Evolutionary conservation across 2,329 filamentous ascomycete species (phyloP).

Genomic region (Neonectria ditissima): DNA sequence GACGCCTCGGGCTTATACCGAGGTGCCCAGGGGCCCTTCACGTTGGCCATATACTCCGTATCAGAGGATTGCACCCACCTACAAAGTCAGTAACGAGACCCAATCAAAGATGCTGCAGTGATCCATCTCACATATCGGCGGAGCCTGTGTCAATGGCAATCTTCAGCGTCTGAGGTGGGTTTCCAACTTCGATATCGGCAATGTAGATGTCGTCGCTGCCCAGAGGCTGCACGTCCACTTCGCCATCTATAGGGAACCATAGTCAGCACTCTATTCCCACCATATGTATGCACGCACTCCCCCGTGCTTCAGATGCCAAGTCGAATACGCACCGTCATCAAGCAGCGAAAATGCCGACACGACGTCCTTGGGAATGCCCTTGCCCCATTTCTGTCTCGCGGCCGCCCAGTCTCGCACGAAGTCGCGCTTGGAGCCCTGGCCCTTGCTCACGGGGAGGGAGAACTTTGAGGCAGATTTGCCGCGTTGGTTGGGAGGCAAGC

Average conservation of each 20-base stretch:
- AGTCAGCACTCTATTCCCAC: slow-evolving; percentile 28
- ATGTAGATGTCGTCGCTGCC: slow-evolving; percentile 58
- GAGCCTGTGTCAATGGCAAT: slow-evolving; percentile 68
- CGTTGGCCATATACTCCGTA: slow-evolving; percentile 53
- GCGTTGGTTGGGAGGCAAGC: slow-evolving; percentile 24
- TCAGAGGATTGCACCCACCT: slow-evolving; percentile 68
- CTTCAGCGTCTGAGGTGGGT: slow-evolving; percentile 60
- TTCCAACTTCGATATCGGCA: slow-evolving; percentile 59
- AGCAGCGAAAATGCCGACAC: slow-evolving; percentile 44
- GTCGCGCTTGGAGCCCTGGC: slow-evolving; percentile 40
- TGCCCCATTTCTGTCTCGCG: slow-evolving; percentile 52
- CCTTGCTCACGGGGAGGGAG: slow-evolving; percentile 45
- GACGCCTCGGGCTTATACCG: slow-evolving; percentile 60
- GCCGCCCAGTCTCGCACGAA: slow-evolving; percentile 51
- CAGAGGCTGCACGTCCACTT: slow-evolving; percentile 51
- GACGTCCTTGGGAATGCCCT: slow-evolving; percentile 33
- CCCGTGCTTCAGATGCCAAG: background rate
- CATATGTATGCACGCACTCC: no score
- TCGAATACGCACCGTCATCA: slow-evolving; percentile 41
- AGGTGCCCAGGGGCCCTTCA: slow-evolving; percentile 52
- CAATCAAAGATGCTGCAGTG: background rate
- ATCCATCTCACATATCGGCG: slow-evolving; percentile 69
- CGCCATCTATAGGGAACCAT: slow-evolving; percentile 44
- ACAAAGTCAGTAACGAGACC: slow-evolving; percentile 19
- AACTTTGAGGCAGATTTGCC: slow-evolving; percentile 35